These are phyloP conservation scores for Solanum gandarillasii DNA, from an alignment of 257 asterid genomes.

Conservation along the genomic window DNA sequence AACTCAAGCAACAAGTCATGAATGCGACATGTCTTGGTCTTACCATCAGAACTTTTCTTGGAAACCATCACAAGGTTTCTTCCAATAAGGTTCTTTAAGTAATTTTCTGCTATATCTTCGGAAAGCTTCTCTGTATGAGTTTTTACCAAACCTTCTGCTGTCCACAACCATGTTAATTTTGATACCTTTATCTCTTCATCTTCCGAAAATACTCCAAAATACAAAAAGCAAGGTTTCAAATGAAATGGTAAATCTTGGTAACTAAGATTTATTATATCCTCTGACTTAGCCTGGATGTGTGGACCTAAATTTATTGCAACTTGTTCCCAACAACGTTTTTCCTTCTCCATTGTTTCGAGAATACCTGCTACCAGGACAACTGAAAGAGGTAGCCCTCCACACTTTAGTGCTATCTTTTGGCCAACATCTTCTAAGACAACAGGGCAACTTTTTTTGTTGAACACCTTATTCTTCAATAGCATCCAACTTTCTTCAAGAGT, in stretches of 20 bases:
- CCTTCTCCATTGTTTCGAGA: background rate
- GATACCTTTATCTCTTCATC: background rate
- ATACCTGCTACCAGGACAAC: background rate
- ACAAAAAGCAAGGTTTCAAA: background rate
- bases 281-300: background rate
- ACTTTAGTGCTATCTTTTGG: background rate
- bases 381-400: background rate
- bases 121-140: background rate
- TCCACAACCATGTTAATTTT: background rate
- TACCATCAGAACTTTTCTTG: background rate
- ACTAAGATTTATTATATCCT: background rate
- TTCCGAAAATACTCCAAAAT: background rate
- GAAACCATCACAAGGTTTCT: background rate
- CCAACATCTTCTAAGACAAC: background rate
- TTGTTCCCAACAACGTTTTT: background rate
- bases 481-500: background rate
- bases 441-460: background rate
- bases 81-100: background rate
- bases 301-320: background rate
- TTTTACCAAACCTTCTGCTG: background rate
- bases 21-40: background rate
- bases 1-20: background rate
- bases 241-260: background rate
- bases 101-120: background rate
- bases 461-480: background rate